Evolutionary conservation across 1,284 basidiomycete genomes (phyloP), one percentile per base, ranked within the genome.

Genomic region (Ceratobasidium sp.): DNA sequence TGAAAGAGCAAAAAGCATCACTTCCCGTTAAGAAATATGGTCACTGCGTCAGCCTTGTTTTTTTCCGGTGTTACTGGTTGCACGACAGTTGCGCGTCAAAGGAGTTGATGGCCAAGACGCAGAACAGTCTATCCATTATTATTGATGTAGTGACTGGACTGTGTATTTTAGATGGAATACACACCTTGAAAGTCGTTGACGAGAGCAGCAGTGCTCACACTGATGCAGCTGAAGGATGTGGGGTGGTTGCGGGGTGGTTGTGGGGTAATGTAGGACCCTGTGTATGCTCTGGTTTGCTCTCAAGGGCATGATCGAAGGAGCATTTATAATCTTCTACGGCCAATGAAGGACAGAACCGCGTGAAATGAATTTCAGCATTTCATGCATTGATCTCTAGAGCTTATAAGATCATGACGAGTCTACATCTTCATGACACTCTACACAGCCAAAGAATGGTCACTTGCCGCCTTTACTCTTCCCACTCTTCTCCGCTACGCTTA

Each of bases 401-500:
- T 39, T 15, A 26, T 26, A 33, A 33, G 58, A 10, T 60, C 13
- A 60, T 60, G 6, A 20, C 13, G 13, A 51, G 49, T 51, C 13
- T 51, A 51, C 49, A 51, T 51, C 49, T 20, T 33, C 33, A 33
- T 18, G 13, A 18, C 18, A 51, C 49, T 13, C 15, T 18, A 33
- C 33, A 33, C 33, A 33, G 49, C 49, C 49, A 15, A 20, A 20
- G 49, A 10, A 7, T 10, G 44, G 15, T 18, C 23, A 69, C 61
- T 77, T 77, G 3, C 76, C 69, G n/a, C 75, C 79, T 77, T 70
- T 82, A 79, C 77, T 82, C 82, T 49, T 79, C 76, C 80, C 81
- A 23, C 80, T 77, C 46, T 66, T 81, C 40, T 90, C 90, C 2
- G 82, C 84, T 2, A 88, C 86, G 82, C 91, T 89, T 77, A 97